A percentile compares a stretch with the other conserved stretches of the same genome.
Evolutionary conservation across 768 basidiomycete species (phyloP).

Genomic region (Galerina sulciceps): DNA sequence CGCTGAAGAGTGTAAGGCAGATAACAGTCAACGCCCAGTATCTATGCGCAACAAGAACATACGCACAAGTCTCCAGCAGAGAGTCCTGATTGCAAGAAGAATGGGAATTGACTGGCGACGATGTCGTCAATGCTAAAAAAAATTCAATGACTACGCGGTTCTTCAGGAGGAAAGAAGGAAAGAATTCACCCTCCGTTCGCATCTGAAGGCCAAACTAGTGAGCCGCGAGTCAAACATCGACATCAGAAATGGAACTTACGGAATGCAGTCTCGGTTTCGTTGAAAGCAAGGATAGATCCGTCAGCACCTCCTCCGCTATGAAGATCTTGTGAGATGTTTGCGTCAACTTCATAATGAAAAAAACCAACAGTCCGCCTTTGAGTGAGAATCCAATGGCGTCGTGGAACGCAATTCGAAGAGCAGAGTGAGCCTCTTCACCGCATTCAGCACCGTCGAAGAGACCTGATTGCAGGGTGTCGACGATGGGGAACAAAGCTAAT

Average conservation of each 20-base stretch:
- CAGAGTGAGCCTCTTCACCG: conserved; percentile 33
- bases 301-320: conserved; percentile 30
- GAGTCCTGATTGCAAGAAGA: conserved; percentile 20
- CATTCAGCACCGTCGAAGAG: conserved; percentile 39
- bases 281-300: conserved; percentile 30
- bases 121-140: conserved; percentile 24
- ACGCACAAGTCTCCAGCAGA: conserved; percentile 28
- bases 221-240: too few species aligned
- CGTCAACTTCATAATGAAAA: neutral
- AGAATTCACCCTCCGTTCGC: conserved; percentile 18
- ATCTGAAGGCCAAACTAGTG: conserved; percentile 1
- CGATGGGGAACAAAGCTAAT: conserved; percentile 22
- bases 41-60: neutral
- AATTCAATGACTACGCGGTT: neutral
- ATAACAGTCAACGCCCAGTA: neutral
- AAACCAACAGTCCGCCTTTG: conserved; percentile 22
- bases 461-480: conserved; percentile 32
- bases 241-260: conserved; percentile 15
- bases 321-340: neutral
- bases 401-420: conserved; percentile 27
- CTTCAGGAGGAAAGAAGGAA: neutral
- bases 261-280: conserved; percentile 24
- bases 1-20: conserved; percentile 1
- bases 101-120: conserved; percentile 22
- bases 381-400: conserved; percentile 25